Conservation (phyloP, 108 stramenopile genomes). For the Nitzschia inconspicua region DNA sequence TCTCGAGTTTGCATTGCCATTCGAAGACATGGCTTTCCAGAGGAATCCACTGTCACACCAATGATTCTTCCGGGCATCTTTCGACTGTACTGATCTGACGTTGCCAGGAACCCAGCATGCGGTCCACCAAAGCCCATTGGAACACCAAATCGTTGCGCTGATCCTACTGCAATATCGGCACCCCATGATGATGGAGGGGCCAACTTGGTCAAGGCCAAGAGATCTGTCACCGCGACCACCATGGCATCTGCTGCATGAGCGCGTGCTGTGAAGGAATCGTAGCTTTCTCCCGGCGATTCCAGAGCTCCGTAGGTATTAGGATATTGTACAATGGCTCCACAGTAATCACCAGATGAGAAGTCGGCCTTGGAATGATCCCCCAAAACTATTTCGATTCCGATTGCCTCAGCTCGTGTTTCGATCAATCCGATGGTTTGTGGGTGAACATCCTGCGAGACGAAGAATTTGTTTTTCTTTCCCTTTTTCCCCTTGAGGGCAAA, state of each 20-base stretch:
- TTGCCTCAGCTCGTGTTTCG: slow-evolving; percentile 86
- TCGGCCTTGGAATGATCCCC: slow-evolving; percentile 79
- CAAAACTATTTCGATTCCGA: slow-evolving; percentile 90
- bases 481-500: slow-evolving; percentile 86
- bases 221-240: slow-evolving; percentile 94
- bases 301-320: slow-evolving; percentile 95
- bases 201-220: slow-evolving; percentile 90
- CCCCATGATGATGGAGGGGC: slow-evolving; percentile 92
- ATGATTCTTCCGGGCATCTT: slow-evolving; percentile 99
- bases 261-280: slow-evolving; percentile 72
- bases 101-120: slow-evolving; percentile 97
- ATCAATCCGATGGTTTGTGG: slow-evolving; percentile 95
- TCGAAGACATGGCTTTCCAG: slow-evolving; percentile 92
- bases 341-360: slow-evolving; percentile 73
- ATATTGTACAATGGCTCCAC: slow-evolving; percentile 97
- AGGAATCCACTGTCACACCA: slow-evolving; percentile 89
- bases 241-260: slow-evolving; percentile 79
- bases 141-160: slow-evolving; percentile 98
- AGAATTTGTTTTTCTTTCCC: slow-evolving; percentile 90
- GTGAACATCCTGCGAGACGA: slow-evolving; percentile 90
- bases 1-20: slow-evolving; percentile 99
- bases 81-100: slow-evolving; percentile 87
- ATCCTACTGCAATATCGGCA: slow-evolving; percentile 98
- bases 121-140: slow-evolving; percentile 99
- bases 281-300: slow-evolving; percentile 79